Conservation (phyloP, 2,329 filamentous ascomycete genomes). For the Lizonia empirigonia region DNA sequence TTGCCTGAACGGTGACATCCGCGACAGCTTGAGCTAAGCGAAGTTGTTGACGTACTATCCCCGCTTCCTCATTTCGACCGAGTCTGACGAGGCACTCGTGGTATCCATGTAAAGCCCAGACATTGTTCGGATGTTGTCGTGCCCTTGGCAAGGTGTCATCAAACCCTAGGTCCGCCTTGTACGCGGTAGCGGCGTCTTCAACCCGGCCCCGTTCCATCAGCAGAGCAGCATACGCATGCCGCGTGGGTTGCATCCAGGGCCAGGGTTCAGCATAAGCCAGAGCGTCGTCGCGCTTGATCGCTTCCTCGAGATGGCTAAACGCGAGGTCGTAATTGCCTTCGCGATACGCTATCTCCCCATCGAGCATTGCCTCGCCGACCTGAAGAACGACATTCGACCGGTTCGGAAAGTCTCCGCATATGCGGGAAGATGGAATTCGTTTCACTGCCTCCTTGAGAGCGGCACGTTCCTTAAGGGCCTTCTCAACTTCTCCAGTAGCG, state of each 20-base stretch:
- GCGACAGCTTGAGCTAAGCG: constrained; percentile 60
- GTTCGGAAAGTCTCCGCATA: constrained; percentile 68
- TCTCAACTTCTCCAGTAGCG: constrained; percentile 59
- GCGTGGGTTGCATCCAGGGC: constrained; percentile 78
- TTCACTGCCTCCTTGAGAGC: constrained; percentile 60
- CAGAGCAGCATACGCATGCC: constrained; percentile 73
- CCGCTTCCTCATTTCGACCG: constrained; percentile 56
- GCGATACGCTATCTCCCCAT: constrained; percentile 76
- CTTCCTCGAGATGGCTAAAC: constrained; percentile 63
- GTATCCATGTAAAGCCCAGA: constrained; percentile 76
- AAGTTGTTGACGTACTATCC: constrained; percentile 57
- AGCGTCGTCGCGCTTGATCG: constrained; percentile 65
- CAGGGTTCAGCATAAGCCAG: constrained; percentile 76
- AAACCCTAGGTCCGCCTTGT: constrained; percentile 50
- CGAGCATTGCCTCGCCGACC: constrained; percentile 67
- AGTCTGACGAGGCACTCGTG: constrained; percentile 69
- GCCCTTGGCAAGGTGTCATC: constrained; percentile 65
- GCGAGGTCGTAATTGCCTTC: constrained; percentile 62
- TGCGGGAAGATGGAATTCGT: constrained; percentile 63
- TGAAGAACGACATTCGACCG: constrained; percentile 66
- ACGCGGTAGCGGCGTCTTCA: constrained; percentile 47
- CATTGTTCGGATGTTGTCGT: constrained; percentile 71
- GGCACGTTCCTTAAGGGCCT: constrained; percentile 59
- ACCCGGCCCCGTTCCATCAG: constrained; percentile 67
- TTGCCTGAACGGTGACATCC: constrained; percentile 63